Percentiles rank a stretch among this genome's conserved stretches.
These are phyloP conservation scores for Cardiosporidium cionae DNA, from an alignment of 169 alveolate genomes.

Conservation along the genomic window DNA sequence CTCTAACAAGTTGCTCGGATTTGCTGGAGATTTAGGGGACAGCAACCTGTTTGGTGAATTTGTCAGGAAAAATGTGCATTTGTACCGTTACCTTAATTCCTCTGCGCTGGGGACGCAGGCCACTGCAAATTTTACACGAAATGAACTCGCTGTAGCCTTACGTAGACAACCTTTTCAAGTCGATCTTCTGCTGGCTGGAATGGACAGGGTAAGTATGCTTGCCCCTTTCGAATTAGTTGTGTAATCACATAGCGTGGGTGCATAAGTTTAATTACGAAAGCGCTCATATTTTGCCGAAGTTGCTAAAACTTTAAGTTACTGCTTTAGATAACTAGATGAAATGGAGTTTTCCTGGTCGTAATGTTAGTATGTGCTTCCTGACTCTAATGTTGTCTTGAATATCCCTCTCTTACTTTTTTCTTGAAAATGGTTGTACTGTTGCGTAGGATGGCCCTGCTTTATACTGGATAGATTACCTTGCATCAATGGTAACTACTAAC, in stretches of 20 bases:
- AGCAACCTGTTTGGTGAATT: neutral
- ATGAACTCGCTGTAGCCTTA: neutral
- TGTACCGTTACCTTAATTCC: neutral
- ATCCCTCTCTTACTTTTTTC: too few relatives aligned
- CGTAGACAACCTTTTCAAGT: neutral
- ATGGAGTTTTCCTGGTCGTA: too few relatives aligned
- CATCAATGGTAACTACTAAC: slow-evolving; percentile 61
- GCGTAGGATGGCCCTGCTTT: slow-evolving; percentile 71
- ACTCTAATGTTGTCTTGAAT: too few relatives aligned
- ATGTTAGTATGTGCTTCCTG: too few relatives aligned
- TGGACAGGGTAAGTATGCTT: neutral
- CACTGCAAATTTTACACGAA: neutral
- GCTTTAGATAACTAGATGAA: too few relatives aligned
- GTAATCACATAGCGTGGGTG: too few relatives aligned
- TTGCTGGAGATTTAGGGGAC: neutral
- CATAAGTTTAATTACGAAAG: too few relatives aligned
- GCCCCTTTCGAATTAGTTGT: too few relatives aligned
- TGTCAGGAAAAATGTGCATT: neutral
- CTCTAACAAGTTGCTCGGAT: neutral
- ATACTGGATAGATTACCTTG: slow-evolving; percentile 82
- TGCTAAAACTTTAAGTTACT: too few relatives aligned
- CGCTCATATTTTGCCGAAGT: too few relatives aligned
- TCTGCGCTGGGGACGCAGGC: neutral
- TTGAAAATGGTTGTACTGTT: neutral
- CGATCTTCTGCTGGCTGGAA: neutral